A percentile compares a stretch with the other conserved stretches of the same genome.
Evolutionary conservation across 257 asterid species (phyloP).

Genomic region (Solanum gracilifrons): DNA sequence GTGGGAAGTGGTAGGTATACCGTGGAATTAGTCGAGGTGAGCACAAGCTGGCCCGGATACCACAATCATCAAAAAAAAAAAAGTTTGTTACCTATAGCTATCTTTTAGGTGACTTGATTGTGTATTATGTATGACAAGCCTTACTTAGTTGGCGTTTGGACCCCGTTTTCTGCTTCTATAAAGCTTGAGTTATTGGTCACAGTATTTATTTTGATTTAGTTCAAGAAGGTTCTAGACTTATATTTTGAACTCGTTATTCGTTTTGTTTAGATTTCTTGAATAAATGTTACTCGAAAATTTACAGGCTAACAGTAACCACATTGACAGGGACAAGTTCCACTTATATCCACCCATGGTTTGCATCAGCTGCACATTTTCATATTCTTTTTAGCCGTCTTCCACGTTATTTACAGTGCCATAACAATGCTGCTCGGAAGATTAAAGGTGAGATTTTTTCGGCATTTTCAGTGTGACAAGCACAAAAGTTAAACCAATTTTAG

Average conservation of each 20-base stretch:
- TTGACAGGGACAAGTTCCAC: constrained; percentile 51
- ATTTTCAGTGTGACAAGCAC: background rate
- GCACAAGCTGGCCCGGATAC: too few relatives aligned
- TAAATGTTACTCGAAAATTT: background rate
- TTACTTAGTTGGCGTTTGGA: background rate
- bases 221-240: background rate
- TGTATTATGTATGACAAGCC: background rate
- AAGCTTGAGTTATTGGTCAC: background rate
- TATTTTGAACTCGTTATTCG: background rate
- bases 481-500: background rate
- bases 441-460: constrained; percentile 30
- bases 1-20: too few relatives aligned
- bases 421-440: constrained; percentile 65
- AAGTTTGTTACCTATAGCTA: background rate
- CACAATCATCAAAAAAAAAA: too few relatives aligned
- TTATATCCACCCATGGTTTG: constrained; percentile 54
- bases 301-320: background rate
- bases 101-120: background rate
- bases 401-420: constrained; percentile 56
- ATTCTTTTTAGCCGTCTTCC: constrained; percentile 73
- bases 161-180: background rate
- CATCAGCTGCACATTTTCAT: constrained; percentile 86
- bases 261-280: background rate
- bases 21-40: too few relatives aligned
- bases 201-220: background rate